Evolutionary conservation across 2,329 filamentous ascomycete species (phyloP).

Genomic region (Trichophyton mentagrophytes): DNA sequence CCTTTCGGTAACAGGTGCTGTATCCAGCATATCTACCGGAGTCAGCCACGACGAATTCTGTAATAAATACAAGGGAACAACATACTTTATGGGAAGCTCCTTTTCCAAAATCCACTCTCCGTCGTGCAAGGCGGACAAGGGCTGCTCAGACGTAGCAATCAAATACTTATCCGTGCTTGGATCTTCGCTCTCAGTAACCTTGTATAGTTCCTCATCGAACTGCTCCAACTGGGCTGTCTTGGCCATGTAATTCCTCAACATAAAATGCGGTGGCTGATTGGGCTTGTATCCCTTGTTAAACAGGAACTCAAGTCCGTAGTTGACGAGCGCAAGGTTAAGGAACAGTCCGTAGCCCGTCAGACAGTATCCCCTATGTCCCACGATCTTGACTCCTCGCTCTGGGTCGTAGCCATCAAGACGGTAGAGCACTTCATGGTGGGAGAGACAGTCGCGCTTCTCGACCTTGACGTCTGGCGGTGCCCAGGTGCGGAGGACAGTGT

Average conservation of each 20-base stretch:
- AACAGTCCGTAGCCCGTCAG: conserved; percentile 80
- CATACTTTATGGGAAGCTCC: conserved; percentile 75
- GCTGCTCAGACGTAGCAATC: conserved; percentile 84
- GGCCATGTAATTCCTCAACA: conserved; percentile 90
- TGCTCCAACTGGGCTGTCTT: conserved; percentile 96
- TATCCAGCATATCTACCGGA: conserved; percentile 60
- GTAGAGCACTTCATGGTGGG: conserved; percentile 87
- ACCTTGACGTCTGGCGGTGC: conserved; percentile 60
- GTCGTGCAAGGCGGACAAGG: conserved; percentile 81
- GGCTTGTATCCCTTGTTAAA: conserved; percentile 67
- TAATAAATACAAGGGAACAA: background rate
- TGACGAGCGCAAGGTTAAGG: conserved; percentile 83
- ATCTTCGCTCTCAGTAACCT: conserved; percentile 74
- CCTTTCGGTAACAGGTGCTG: conserved; percentile 89
- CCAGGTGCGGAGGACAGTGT: conserved; percentile 65
- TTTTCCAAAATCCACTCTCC: conserved; percentile 81
- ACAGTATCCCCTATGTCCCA: conserved; percentile 90
- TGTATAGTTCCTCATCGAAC: conserved; percentile 97
- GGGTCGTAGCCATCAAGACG: conserved; percentile 85
- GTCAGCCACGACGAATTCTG: background rate
- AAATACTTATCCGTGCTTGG: conserved; percentile 75
- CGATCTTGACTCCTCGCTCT: conserved; percentile 83
- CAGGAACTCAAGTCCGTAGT: conserved; percentile 88
- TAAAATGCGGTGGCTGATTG: conserved; percentile 82
- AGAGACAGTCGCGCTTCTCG: conserved; percentile 66